phyloP scores from a whole-genome alignment of 257 asterid species.

The Capsicum baccatum region DNA sequence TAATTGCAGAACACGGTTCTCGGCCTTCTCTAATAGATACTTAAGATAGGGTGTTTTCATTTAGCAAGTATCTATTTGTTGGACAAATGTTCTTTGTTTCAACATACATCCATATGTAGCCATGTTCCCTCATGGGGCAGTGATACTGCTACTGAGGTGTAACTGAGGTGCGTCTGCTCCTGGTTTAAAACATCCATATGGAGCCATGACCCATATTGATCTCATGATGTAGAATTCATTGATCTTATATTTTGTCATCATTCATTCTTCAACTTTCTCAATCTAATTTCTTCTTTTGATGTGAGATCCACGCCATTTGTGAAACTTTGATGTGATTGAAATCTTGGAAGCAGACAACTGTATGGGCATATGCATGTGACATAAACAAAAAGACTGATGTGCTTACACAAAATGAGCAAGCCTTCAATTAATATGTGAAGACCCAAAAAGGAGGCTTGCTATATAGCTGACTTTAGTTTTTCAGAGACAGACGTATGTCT shows the following conservation, averaged over 20 bases:
- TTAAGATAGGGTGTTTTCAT: neutral
- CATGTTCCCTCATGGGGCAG: neutral
- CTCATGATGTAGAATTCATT: neutral
- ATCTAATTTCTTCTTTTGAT: neutral
- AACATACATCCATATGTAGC: neutral
- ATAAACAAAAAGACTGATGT: neutral
- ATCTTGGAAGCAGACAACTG: neutral
- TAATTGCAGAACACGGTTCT: conserved; percentile 28
- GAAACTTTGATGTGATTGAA: neutral
- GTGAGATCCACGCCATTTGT: neutral
- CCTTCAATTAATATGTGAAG: neutral
- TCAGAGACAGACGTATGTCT: neutral
- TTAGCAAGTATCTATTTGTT: conserved; percentile 17
- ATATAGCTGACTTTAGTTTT: neutral
- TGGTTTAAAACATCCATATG: neutral
- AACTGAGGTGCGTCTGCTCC: neutral
- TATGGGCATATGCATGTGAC: neutral
- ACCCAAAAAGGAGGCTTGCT: neutral
- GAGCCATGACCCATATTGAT: neutral
- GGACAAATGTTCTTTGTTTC: neutral
- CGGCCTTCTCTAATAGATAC: neutral
- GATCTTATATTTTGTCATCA: neutral
- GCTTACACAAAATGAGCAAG: neutral
- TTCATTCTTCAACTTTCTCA: neutral
- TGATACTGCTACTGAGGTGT: neutral